These are phyloP conservation scores for Capsella bursapastoris DNA, from an alignment of 345 rosid species.

Conservation along the genomic window DNA sequence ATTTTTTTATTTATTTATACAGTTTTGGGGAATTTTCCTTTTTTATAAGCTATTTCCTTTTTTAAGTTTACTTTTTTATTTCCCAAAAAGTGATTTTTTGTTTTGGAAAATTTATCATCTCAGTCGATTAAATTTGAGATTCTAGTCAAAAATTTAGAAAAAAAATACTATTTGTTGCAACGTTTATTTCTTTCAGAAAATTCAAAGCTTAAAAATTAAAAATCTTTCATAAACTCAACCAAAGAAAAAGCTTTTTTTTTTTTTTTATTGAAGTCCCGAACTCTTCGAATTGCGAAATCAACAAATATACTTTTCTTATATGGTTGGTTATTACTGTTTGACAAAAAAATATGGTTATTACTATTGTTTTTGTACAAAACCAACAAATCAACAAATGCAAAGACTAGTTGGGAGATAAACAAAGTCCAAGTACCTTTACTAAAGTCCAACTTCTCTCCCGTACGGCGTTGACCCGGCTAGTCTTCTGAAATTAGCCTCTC, in stretches of 20 bases:
- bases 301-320: background rate
- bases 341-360: too few species aligned
- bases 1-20: too few species aligned
- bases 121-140: too few species aligned
- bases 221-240: background rate
- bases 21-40: too few species aligned
- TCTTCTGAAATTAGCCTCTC: background rate
- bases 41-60: too few species aligned
- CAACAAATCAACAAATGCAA: background rate
- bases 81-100: background rate
- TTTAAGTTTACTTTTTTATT: too few species aligned
- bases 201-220: background rate
- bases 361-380: background rate
- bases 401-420: background rate
- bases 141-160: background rate
- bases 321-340: too few species aligned
- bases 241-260: too few species aligned
- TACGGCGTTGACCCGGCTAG: conserved; percentile 9
- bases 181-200: background rate
- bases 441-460: background rate
- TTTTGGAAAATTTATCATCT: too few species aligned
- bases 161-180: background rate
- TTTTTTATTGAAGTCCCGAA: too few species aligned
- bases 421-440: too few species aligned
- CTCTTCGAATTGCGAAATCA: background rate